Base-by-base conservation (phyloP, 441 rosid genomes). In the Omphalea diandra region DNA sequence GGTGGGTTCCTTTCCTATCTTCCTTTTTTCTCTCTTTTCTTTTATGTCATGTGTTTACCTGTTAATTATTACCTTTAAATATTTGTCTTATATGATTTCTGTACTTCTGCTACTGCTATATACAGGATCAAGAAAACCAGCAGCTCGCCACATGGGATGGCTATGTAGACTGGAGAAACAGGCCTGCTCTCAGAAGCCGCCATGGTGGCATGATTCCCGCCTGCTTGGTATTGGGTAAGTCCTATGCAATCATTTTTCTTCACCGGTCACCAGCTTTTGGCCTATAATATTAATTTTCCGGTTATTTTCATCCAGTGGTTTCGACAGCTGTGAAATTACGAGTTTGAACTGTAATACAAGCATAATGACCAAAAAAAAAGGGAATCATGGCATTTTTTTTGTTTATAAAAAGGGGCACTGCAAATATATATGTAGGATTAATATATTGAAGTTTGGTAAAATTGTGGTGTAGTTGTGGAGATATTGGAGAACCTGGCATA, bases 141-240 rank as follows among this genome's bases (percentile, higher is more conserved):
- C 66, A 75, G 53, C 32, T 35, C 4, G 52, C 26, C 24, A 69
- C 63, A 74, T 90, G 97, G 97, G 91, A 85, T 69, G 97, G 98
- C 12, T 93, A 91, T 65, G 86, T 89, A 4, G 89, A 93, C 33
- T 93, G 97, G 97, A 89, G 90, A 75, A 87, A 79, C 80, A 79
- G 75, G 69, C 78, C 93, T 2, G 90, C 97, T 32, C 69, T 89
- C 74, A 83, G 76, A 60, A 89, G 94, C 65, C 83, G 81, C 73
- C 98, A 91, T 64, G 97, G 97, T 0, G 98, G 98, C 84, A 90
- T 85, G 95, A 65, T 85, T 47, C 91, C 97, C 32, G 97, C 97
- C 36, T 80, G 85, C 67, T 93, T 87, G 53, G 92, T 86, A 22
- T 75, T 93, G 68, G 97, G 97, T 91, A 3, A 17, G 85, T 69